Evolutionary conservation across 163 green algal species (phyloP).

Genomic region (Picocystis sp.): DNA sequence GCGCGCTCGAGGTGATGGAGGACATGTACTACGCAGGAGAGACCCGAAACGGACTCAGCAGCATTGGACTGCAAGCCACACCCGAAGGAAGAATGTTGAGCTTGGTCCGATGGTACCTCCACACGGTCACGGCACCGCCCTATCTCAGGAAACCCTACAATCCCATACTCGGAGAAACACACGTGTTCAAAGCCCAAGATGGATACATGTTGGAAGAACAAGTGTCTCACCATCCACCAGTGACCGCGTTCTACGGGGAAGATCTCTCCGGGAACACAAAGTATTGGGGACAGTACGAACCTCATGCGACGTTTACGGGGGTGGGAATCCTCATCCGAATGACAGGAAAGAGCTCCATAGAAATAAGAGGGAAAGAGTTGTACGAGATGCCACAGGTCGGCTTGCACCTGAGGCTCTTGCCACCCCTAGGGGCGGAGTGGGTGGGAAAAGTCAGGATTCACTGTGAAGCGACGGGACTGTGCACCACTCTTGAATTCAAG

Average conservation of each 20-base stretch:
- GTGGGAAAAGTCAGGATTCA: constrained; percentile 7
- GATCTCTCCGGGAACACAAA: constrained; percentile 7
- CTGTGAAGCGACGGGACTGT: constrained; percentile 9
- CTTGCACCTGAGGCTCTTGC: constrained; percentile 7
- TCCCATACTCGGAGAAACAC: constrained; percentile 11
- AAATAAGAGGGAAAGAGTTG: constrained; percentile 6
- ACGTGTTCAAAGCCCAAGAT: constrained; percentile 12
- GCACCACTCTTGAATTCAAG: constrained; percentile 7
- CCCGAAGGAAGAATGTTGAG: constrained; percentile 9
- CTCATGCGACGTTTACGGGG: constrained; percentile 4
- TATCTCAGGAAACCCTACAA: constrained; percentile 15
- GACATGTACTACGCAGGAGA: too few relatives aligned
- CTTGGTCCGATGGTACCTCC: constrained; percentile 10
- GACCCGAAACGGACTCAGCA: too few relatives aligned
- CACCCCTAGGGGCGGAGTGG: constrained; percentile 9
- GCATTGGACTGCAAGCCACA: background rate
- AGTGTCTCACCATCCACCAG: constrained; percentile 14
- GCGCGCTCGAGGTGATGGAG: too few relatives aligned
- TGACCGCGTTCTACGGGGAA: constrained; percentile 11
- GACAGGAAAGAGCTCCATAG: constrained; percentile 1
- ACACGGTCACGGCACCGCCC: constrained; percentile 1
- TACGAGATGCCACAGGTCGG: constrained; percentile 9
- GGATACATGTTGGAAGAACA: constrained; percentile 10
- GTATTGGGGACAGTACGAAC: constrained; percentile 4
- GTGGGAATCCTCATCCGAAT: background rate